These are phyloP conservation scores for Stylonectria norvegica DNA, from an alignment of 2,329 filamentous ascomycete genomes.

Conservation along the genomic window DNA sequence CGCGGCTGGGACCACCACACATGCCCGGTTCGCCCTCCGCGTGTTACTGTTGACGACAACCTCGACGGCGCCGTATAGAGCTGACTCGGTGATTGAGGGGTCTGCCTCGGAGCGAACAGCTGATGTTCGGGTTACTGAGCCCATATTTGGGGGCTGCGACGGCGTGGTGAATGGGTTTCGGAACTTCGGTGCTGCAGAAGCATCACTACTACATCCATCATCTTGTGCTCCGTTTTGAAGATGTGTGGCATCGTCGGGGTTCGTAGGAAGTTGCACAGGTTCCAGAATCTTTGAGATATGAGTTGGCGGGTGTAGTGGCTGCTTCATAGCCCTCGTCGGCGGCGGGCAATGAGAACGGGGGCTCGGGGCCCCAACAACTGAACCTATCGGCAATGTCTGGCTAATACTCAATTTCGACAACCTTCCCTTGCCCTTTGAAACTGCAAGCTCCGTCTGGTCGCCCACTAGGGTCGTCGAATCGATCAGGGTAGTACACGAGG, in stretches of 20 bases:
- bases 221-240: neutral
- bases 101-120: constrained; percentile 1
- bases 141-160: constrained; percentile 5
- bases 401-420: no score
- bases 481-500: constrained; percentile 23
- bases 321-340: constrained; percentile 3
- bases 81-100: constrained; percentile 1
- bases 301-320: neutral
- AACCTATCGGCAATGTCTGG: no score
- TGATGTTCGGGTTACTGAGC: constrained; percentile 5
- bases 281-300: neutral
- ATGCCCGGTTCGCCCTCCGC: constrained; percentile 2
- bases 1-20: constrained; percentile 1
- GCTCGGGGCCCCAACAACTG: no score
- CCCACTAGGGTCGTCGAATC: constrained; percentile 20
- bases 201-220: constrained; percentile 4
- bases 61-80: neutral
- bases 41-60: neutral
- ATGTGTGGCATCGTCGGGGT: neutral
- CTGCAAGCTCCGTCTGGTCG: constrained; percentile 6
- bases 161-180: constrained; percentile 13
- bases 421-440: constrained; percentile 22
- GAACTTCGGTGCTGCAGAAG: constrained; percentile 4
- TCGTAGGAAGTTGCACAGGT: neutral
- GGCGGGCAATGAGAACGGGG: no score